A percentile compares a stretch with the other conserved stretches of the same genome.
phyloP scores from a whole-genome alignment of 768 basidiomycete genomes.

The Phaffia tasmanica region DNA sequence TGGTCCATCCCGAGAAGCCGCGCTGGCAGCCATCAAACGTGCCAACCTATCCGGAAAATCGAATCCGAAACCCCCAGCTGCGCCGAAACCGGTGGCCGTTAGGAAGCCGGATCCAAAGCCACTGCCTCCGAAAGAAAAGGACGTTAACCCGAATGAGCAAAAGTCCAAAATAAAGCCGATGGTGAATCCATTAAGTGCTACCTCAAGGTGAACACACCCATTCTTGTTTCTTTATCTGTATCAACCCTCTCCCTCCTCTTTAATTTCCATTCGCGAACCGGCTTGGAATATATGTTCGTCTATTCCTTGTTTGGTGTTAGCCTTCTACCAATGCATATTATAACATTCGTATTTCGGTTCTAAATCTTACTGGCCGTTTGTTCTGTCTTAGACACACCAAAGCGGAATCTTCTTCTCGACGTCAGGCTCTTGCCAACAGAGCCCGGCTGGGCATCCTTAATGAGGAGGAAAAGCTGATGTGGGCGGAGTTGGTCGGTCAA shows the following conservation, averaged over 20 bases:
- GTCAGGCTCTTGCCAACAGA: conserved; percentile 8
- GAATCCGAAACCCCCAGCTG: conserved; percentile 49
- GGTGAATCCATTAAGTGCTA: conserved; percentile 7
- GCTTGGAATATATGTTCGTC: conserved; percentile 29
- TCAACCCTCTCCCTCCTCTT: neutral
- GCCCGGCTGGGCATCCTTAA: conserved; percentile 40
- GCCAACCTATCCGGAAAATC: conserved; percentile 42
- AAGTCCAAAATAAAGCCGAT: conserved; percentile 8
- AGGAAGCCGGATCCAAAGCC: neutral
- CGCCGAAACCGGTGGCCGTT: neutral
- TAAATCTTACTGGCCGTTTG: neutral
- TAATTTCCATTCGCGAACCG: conserved; percentile 33
- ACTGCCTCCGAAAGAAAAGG: conserved; percentile 11
- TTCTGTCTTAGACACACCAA: conserved; percentile 35
- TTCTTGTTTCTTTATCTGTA: neutral
- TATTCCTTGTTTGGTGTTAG: conserved; percentile 55
- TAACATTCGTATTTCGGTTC: conserved; percentile 39
- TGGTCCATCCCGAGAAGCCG: conserved; percentile 13
- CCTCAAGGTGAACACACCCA: conserved; percentile 27
- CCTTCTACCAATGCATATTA: conserved; percentile 46
- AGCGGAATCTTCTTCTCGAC: conserved; percentile 8
- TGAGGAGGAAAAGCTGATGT: conserved; percentile 53
- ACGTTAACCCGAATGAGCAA: conserved; percentile 17
- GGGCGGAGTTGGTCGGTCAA: conserved; percentile 49
- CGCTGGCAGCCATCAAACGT: conserved; percentile 20